Evolutionary conservation across 148 eudicot genomes (phyloP).

Genomic region (Drosera capensis): DNA sequence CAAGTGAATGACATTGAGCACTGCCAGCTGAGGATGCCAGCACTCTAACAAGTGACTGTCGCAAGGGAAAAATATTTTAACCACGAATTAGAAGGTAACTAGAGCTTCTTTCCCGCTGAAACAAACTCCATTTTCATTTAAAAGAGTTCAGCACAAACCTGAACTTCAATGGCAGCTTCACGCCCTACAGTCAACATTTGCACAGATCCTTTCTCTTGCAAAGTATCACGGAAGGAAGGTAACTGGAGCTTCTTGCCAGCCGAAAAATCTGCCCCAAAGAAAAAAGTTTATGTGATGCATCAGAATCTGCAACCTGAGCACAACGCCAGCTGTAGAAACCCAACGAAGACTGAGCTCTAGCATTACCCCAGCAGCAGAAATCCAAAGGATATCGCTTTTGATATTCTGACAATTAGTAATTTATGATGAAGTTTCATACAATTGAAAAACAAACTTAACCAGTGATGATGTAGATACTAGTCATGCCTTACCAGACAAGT

Average conservation of each 20-base stretch:
- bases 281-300: conserved; percentile 44
- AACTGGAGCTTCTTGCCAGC: conserved; percentile 65
- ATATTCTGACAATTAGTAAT: conserved; percentile 95
- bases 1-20: conserved; percentile 51
- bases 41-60: conserved; percentile 68
- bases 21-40: conserved; percentile 62
- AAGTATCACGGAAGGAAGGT: conserved; percentile 81
- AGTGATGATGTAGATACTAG: conserved; percentile 4
- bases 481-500: conserved; percentile 57
- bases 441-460: conserved; percentile 10
- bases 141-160: conserved; percentile 34
- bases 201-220: conserved; percentile 80
- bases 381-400: conserved; percentile 83
- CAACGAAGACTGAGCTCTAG: conserved; percentile 61
- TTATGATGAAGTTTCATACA: conserved; percentile 38
- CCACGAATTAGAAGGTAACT: not conserved
- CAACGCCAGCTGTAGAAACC: conserved; percentile 50
- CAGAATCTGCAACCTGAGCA: conserved; percentile 45
- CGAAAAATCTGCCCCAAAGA: conserved; percentile 87
- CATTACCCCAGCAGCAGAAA: conserved; percentile 97
- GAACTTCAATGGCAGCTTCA: conserved; percentile 94
- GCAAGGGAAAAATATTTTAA: conserved; percentile 4
- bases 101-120: not conserved
- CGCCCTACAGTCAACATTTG: conserved; percentile 92
- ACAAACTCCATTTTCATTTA: not conserved